phyloP scores from a whole-genome alignment of 2,329 filamentous ascomycete genomes.

The Pyricularia sp. region DNA sequence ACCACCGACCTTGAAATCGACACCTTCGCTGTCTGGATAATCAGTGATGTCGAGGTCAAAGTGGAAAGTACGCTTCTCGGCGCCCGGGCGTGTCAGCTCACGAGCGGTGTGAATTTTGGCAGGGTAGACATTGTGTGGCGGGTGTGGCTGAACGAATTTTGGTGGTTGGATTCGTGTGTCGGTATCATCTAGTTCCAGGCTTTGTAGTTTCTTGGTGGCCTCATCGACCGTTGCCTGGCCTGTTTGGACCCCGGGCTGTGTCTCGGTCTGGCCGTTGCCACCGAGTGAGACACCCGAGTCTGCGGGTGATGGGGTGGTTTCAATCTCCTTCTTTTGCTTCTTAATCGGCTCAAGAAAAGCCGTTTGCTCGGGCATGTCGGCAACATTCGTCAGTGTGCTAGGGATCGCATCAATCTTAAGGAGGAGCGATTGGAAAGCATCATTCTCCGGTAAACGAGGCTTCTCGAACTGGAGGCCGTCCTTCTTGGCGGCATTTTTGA shows the following conservation, averaged over 20 bases:
- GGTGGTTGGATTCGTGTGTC: constrained; percentile 66
- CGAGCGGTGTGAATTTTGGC: constrained; percentile 79
- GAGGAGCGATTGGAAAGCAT: constrained; percentile 70
- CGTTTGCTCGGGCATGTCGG: constrained; percentile 65
- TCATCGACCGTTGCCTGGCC: constrained; percentile 9
- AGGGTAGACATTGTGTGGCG: constrained; percentile 83
- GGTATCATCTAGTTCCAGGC: constrained; percentile 30
- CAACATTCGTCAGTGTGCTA: constrained; percentile 60
- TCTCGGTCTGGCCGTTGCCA: constrained; percentile 13
- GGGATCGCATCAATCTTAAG: constrained; percentile 70
- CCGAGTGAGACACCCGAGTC: constrained; percentile 40
- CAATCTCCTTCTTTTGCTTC: constrained; percentile 12
- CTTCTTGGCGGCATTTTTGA: constrained; percentile 35
- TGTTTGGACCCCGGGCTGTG: constrained; percentile 23
- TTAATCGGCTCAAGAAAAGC: constrained; percentile 58
- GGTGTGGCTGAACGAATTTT: constrained; percentile 85
- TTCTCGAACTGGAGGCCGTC: constrained; percentile 41
- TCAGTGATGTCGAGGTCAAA: constrained; percentile 96
- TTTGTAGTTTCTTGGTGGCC: constrained; percentile 11
- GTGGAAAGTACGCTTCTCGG: constrained; percentile 94
- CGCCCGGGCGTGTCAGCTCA: constrained; percentile 78
- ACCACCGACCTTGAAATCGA: constrained; percentile 94
- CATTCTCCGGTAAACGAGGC: constrained; percentile 62
- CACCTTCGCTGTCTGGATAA: constrained; percentile 70
- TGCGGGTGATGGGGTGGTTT: constrained; percentile 28